phyloP scores from a whole-genome alignment of 176 grass and related monocot genomes.

The Musa troglodytarum region DNA sequence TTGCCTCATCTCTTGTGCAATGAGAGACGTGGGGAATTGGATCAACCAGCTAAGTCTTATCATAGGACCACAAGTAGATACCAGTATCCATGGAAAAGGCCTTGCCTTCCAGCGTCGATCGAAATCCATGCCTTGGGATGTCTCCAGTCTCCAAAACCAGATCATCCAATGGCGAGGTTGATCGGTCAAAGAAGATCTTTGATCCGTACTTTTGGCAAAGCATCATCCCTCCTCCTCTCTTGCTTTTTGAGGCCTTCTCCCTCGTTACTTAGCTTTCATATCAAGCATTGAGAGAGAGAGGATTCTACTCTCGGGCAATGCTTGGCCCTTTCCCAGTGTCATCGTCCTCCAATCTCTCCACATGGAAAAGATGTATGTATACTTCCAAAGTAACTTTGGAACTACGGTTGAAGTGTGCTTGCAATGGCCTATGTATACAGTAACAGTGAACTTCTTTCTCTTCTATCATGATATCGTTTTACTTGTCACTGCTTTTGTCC shows the following conservation, averaged over 20 bases:
- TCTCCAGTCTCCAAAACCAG: background rate
- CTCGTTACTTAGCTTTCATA: background rate
- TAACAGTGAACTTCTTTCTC: background rate
- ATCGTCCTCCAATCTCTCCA: background rate
- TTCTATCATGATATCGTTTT: background rate
- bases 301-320: background rate
- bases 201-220: slow-evolving; percentile 5
- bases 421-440: background rate
- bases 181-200: background rate
- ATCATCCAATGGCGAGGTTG: background rate
- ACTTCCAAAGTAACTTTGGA: slow-evolving; percentile 2
- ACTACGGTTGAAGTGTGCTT: background rate
- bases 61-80: background rate
- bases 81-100: background rate
- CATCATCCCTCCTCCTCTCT: background rate
- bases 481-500: background rate
- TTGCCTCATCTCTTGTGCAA: background rate
- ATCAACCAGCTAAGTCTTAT: background rate
- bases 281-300: background rate
- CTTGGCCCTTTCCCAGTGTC: background rate
- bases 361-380: background rate
- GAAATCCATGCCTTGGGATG: background rate
- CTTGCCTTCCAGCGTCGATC: background rate
- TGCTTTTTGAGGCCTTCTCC: background rate
- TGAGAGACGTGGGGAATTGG: background rate